Evolutionary conservation across 441 rosid genomes (phyloP), one percentile per base, ranked within the genome.

Genomic region (Viola pubescens): DNA sequence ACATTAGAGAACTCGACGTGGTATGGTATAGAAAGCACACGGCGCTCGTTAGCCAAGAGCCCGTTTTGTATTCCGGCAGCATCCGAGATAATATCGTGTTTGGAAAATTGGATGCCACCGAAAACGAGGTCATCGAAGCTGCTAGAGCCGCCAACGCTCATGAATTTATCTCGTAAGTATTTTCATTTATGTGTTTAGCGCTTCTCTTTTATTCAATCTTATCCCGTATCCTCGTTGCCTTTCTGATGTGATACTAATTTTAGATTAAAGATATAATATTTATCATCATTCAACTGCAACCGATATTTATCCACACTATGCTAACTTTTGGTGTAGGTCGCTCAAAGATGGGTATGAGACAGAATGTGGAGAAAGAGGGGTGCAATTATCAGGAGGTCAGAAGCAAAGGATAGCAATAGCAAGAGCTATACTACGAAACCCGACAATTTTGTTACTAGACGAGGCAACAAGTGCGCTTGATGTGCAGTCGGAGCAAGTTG

Each of bases 401-500:
- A 90, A 80, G 63, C 97, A 87, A 69, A 79, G 95, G 54, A 75
- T 85, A 14, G 88, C 94, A 7, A 88, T 90, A 1, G 95, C 95
- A 10, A 84, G 91, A 74, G 96, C 94, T 7, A 82, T 88, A 63
- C 60, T 84, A 1, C 62, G 88, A 48, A 79, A 77, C 56, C 96
- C 90, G 13, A 81, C 64, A 19, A 76, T 88, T 12, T 70, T 91
- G 5, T 48, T 88, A 16, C 82, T 88, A 9, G 97, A 87, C 14
- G 97, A 90, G 73, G 97, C 91, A 16, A 90, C 95, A 1, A 90
- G 94, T 50, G 88, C 96, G 0, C 81, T 91, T 0, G 97, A 91
- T 19, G 83, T 81, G 52, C 83, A 91, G 56, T 86, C 97, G 0
- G 97, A 91, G 73, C 86, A 81, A 48, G 77, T 74, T 3, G 94